Evolutionary conservation across 768 basidiomycete genomes (phyloP), one percentile per base, ranked within the genome.

Genomic region (Paxillus involutus): DNA sequence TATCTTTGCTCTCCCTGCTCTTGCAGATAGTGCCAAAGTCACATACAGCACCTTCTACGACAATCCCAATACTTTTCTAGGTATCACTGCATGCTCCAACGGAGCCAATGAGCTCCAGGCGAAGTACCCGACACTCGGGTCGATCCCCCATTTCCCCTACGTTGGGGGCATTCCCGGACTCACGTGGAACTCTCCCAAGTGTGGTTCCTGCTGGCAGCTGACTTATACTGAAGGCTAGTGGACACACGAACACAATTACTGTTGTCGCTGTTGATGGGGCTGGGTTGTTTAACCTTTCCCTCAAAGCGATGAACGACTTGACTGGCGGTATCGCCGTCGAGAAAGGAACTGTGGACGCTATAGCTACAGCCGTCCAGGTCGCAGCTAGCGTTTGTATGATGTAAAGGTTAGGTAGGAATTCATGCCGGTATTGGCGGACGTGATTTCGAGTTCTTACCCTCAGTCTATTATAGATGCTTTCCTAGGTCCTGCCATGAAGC

Each of bases 161-260:
- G 66, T 74, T 44, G 72, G 69, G 21, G 73, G 64, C 10, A 33
- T 56, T 21, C 55, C 56, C 13, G 59, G 47, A 26, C 42, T 59
- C 35, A 53, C 53, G 17, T 86, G 71, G 67, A 76, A 82, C 63
- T 83, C 82, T 6, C 46, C 73, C 2, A 65, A 70, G n/a, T 86
- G 85, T 58, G 83, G 83, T 19, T 75, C 79, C 35, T 86, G 83
- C 70, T 86, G 82, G 81, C 52, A 75, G 53, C 63, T 86, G 52
- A 75, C 78, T n/a, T 84, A 76, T 69, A 69, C 72, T 17, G 67
- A 70, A 40, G 54, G 21, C 59, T 6, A 56, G 59, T n/a, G 71
- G 71, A 4, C 66, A 56, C 1, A 63, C 56, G 35, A 75, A 61
- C 58, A 77, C 62, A 49, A 75, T 84, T 63, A 74, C 74, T 44